phyloP scores from a whole-genome alignment of 805 yeast species.

The Saccharomycopsis olivae region DNA sequence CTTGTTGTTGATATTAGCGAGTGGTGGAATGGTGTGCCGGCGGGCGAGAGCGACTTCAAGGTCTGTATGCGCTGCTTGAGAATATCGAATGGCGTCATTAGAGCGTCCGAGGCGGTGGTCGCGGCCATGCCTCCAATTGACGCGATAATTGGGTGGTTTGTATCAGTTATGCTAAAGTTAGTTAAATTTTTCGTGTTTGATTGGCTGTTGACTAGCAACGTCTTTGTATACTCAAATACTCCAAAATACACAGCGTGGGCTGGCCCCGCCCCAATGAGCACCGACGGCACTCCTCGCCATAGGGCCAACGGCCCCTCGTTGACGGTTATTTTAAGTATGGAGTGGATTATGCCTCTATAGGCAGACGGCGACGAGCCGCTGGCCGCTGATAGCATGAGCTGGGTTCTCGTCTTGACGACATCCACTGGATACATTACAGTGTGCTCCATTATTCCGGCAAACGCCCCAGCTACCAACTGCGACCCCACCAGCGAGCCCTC shows the following conservation, averaged over 20 bases:
- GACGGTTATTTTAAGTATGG: constrained; percentile 68
- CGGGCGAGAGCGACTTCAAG: constrained; percentile 21
- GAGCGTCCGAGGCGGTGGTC: constrained; percentile 85
- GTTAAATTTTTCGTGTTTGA: not conserved
- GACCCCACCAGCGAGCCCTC: constrained; percentile 73
- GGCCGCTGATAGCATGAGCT: constrained; percentile 30
- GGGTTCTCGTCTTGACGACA: constrained; percentile 95
- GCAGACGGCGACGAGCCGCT: constrained; percentile 20
- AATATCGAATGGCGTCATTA: constrained; percentile 97
- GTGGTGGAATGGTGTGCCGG: constrained; percentile 21
- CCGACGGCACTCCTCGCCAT: constrained; percentile 91
- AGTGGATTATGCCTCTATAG: constrained; percentile 40
- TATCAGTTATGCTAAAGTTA: constrained; percentile 39
- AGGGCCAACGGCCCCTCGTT: constrained; percentile 81
- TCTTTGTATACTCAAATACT: constrained; percentile 79
- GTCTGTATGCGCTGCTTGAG: constrained; percentile 89
- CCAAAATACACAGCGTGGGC: constrained; percentile 95
- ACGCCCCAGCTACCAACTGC: constrained; percentile 87
- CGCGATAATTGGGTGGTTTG: constrained; percentile 72
- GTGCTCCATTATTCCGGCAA: constrained; percentile 99
- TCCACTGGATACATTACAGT: constrained; percentile 95
- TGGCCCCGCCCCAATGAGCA: constrained; percentile 96
- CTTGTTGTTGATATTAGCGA: constrained; percentile 10
- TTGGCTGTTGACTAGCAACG: constrained; percentile 30
- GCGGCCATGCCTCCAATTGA: constrained; percentile 86